phyloP scores from a whole-genome alignment of 75 land plant genomes.

The Gnetum montanum region DNA sequence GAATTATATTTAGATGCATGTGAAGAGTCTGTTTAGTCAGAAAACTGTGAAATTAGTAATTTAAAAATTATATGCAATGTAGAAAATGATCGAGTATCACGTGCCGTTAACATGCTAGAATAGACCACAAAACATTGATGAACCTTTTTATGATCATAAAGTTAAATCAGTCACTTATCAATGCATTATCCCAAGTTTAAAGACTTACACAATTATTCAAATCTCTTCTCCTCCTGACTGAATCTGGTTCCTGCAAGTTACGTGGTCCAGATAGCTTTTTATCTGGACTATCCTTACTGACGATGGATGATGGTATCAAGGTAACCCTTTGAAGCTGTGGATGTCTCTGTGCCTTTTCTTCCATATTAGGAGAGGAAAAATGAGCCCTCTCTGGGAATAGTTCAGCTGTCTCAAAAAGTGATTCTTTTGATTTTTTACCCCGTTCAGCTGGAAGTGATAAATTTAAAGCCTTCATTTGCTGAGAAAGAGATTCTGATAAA shows the following conservation, averaged over 20 bases:
- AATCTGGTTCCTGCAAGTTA: conserved; percentile 47
- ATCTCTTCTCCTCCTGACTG: conserved; percentile 81
- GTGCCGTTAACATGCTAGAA: no score
- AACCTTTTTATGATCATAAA: no score
- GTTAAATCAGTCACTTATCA: no score
- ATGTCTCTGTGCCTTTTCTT: conserved; percentile 8
- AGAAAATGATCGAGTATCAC: no score
- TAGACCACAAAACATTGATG: no score
- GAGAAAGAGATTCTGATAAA: conserved; percentile 53
- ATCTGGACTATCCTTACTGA: conserved; percentile 20
- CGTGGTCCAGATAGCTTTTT: conserved; percentile 11
- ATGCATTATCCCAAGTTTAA: neutral
- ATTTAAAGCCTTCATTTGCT: conserved; percentile 61
- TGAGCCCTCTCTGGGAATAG: conserved; percentile 29
- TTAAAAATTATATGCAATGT: no score
- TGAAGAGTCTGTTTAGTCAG: no score
- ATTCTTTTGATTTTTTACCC: conserved; percentile 24
- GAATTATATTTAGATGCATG: no score
- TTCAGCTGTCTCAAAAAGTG: conserved; percentile 67
- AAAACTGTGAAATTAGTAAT: no score
- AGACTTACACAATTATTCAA: conserved; percentile 64
- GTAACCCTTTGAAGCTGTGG: conserved; percentile 16
- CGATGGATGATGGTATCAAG: conserved; percentile 25
- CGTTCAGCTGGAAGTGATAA: conserved; percentile 21
- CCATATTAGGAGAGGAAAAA: conserved; percentile 32